Evolutionary conservation across 2,329 filamentous ascomycete species (phyloP).

Genomic region (Penicillium sp.): DNA sequence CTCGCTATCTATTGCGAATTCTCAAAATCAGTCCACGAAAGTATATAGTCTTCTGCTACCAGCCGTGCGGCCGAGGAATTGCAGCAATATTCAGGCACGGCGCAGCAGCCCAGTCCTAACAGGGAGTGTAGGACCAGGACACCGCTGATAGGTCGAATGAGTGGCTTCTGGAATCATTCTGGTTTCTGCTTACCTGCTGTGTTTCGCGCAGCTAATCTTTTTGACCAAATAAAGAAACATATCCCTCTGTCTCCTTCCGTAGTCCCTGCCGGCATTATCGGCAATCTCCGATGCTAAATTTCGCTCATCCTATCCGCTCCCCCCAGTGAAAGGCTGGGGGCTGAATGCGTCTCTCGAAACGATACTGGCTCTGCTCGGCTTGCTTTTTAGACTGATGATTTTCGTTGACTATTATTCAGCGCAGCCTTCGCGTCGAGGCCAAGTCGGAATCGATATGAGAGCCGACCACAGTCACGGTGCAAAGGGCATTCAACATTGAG

Average conservation of each 20-base stretch:
- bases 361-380: not conserved
- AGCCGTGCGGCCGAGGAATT: not conserved
- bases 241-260: no score
- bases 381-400: not conserved
- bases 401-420: not conserved
- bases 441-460: not conserved
- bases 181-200: not conserved
- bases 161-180: not conserved
- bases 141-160: not conserved
- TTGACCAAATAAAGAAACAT: not conserved
- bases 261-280: no score
- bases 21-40: not conserved
- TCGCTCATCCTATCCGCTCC: not conserved
- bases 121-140: not conserved
- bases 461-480: no score
- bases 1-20: not conserved
- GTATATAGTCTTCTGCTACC: not conserved
- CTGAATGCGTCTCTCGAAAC: not conserved
- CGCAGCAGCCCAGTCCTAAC: conserved; percentile 5
- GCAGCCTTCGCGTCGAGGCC: not conserved
- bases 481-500: not conserved
- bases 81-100: conserved; percentile 14
- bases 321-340: not conserved
- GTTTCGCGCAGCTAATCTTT: not conserved
- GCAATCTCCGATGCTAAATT: not conserved